Percentiles rank a stretch among this genome's conserved stretches.
Evolutionary conservation across 2,329 filamentous ascomycete species (phyloP).

Genomic region (Drechslera avenae): DNA sequence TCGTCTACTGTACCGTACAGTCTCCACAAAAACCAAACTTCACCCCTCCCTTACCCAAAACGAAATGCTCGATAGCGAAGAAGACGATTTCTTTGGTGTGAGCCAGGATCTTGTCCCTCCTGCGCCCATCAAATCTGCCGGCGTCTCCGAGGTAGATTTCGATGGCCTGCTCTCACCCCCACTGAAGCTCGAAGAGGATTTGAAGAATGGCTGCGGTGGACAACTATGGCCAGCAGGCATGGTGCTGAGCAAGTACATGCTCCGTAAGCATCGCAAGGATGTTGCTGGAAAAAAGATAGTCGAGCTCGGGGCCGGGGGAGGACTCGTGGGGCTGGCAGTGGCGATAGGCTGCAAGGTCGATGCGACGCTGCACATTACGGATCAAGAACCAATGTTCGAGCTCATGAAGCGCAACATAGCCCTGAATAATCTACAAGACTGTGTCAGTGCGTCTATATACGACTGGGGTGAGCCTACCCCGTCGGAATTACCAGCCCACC

Average conservation of each 20-base stretch:
- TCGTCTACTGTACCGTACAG: slow-evolving; percentile 11
- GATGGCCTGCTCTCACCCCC: slow-evolving; percentile 73
- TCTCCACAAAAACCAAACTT: slow-evolving; percentile 9
- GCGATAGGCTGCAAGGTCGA: slow-evolving; percentile 61
- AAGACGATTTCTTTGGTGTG: slow-evolving; percentile 49
- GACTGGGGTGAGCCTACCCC: slow-evolving; percentile 69
- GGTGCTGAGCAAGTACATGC: slow-evolving; percentile 83
- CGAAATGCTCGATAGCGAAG: slow-evolving; percentile 35
- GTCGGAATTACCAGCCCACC: slow-evolving; percentile 57
- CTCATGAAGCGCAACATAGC: slow-evolving; percentile 86
- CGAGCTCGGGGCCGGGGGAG: slow-evolving; percentile 90
- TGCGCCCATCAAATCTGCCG: slow-evolving; percentile 58
- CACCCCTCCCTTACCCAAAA: not conserved
- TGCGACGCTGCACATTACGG: slow-evolving; percentile 76
- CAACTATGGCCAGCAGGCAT: slow-evolving; percentile 95
- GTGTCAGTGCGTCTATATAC: slow-evolving; percentile 71
- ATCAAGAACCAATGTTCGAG: slow-evolving; percentile 82
- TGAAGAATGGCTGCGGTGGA: slow-evolving; percentile 86
- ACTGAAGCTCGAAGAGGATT: slow-evolving; percentile 81
- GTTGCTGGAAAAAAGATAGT: slow-evolving; percentile 75
- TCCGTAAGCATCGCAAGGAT: slow-evolving; percentile 70
- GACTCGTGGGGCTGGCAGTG: slow-evolving; percentile 74
- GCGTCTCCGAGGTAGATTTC: slow-evolving; percentile 65
- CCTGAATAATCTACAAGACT: slow-evolving; percentile 72
- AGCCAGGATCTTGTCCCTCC: slow-evolving; percentile 62